These are phyloP conservation scores for Chlamydomonas schloesseri DNA, from an alignment of 139 green algal species.

Conservation along the genomic window DNA sequence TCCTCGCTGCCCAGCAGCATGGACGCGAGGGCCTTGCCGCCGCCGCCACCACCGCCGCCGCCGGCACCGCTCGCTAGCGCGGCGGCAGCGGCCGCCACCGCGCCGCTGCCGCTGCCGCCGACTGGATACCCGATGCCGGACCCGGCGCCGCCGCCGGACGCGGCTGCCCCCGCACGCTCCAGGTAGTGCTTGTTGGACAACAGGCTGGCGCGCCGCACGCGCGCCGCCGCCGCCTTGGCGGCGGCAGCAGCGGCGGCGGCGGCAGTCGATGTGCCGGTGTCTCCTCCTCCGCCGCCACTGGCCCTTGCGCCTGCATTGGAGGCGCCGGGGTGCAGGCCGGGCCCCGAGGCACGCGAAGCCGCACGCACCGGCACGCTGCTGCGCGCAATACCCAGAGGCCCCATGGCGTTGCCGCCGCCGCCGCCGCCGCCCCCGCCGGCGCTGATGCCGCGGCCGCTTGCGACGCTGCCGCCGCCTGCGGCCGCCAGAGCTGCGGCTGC, in stretches of 20 bases:
- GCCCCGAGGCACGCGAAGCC: no score
- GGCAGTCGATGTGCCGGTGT: neutral
- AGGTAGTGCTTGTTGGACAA: neutral
- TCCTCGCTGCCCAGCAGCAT: neutral
- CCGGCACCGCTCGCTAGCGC: neutral
- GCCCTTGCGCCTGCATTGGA: neutral
- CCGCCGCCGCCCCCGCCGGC: no score
- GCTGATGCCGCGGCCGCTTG: neutral
- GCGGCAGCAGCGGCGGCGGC: neutral
- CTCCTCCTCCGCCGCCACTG: neutral
- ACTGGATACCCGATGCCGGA: neutral
- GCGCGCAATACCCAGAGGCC: no score
- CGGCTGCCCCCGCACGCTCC: no score
- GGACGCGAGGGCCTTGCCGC: neutral
- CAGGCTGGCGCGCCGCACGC: slow-evolving; percentile 7
- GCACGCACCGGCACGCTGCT: no score
- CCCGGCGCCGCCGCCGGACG: neutral
- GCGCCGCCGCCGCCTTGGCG: neutral
- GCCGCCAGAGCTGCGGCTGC: no score
- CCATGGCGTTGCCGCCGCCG: no score
- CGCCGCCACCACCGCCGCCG: neutral
- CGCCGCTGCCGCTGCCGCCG: neutral
- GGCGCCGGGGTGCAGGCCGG: neutral
- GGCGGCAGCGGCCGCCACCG: neutral
- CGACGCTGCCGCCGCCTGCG: no score